phyloP scores from a whole-genome alignment of 108 stramenopile genomes.

The Nitzschia putrida region DNA sequence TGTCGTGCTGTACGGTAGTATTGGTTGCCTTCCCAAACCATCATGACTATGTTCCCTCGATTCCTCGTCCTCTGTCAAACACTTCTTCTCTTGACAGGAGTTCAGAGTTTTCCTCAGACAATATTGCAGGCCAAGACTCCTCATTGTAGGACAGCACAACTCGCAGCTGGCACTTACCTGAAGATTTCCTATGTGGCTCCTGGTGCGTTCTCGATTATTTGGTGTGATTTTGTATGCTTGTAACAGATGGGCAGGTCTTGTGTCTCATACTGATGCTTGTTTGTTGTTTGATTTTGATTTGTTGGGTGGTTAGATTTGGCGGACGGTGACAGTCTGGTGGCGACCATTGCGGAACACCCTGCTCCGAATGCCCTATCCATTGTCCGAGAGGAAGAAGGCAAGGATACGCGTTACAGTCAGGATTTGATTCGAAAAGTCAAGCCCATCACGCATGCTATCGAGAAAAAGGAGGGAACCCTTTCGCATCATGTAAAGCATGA shows the following conservation, averaged over 20 bases:
- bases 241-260: no score
- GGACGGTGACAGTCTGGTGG: no score
- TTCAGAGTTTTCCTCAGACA: neutral
- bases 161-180: slow-evolving; percentile 52
- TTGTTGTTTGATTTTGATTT: neutral
- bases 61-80: no score
- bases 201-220: slow-evolving; percentile 33
- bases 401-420: slow-evolving; percentile 1
- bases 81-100: no score
- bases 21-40: no score
- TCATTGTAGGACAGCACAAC: slow-evolving; percentile 58
- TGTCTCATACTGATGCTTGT: no score
- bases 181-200: slow-evolving; percentile 64
- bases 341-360: slow-evolving; percentile 30
- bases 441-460: slow-evolving; percentile 39
- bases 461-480: slow-evolving; percentile 29
- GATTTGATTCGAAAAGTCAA: slow-evolving; percentile 20
- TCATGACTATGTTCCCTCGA: no score
- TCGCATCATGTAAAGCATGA: slow-evolving; percentile 33
- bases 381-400: slow-evolving; percentile 30
- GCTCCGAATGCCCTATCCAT: slow-evolving; percentile 37
- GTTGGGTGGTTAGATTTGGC: neutral
- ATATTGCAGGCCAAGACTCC: slow-evolving; percentile 15
- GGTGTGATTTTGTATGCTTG: no score
- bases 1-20: no score